Base-by-base conservation (phyloP, 129 eudicot genomes). In the Gnaphalium uliginosum region DNA sequence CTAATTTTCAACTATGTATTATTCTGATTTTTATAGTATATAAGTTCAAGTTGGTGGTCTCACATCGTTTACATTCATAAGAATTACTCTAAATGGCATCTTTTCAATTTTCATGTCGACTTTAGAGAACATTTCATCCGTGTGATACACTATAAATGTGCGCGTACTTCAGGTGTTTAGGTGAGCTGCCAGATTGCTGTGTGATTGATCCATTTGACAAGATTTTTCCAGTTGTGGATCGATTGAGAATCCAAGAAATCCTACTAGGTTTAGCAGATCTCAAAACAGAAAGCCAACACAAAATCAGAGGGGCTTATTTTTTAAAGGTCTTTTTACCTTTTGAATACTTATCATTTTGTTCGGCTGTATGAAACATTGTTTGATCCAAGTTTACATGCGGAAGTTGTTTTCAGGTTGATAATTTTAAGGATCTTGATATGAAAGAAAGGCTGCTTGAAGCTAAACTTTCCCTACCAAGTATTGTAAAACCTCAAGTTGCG, bases 401-500 rank as follows among this genome's bases (percentile, higher is more conserved):
- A 48, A 71, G 74, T 22, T 10, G 24, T 19, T 78, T 21, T 88
- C 92, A 94, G 97, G 89, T 94, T 57, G 91, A 89, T 74, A 84
- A 74, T 69, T 94, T 85, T 82, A 74, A 83, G 76, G 96, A 84
- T 73, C 84, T 84, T 66, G 71, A 86, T 77, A 69, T 89, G 84
- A 85, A 35, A 68, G 77, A 83, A 78, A 80, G 81, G 81, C 81
- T 94, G 39, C 77, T 62, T 25, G 88, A 87, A 50, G 97, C 99
- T 69, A 83, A 86, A 69, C 85, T 94, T 77, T 77, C 83, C 33
- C 83, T 79, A 21, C 99, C 97, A 51, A 87, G 81, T 71, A 90
- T 94, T 26, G 97, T 89, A 77, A 94, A 94, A 83, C 97, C 99
- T 79, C 99, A 91, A 89, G 97, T 91, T 83, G 99, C 96, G 68